These are phyloP conservation scores for Blakeslea trispora DNA, from an alignment of 371 early-diverging fungal species.

Conservation along the genomic window DNA sequence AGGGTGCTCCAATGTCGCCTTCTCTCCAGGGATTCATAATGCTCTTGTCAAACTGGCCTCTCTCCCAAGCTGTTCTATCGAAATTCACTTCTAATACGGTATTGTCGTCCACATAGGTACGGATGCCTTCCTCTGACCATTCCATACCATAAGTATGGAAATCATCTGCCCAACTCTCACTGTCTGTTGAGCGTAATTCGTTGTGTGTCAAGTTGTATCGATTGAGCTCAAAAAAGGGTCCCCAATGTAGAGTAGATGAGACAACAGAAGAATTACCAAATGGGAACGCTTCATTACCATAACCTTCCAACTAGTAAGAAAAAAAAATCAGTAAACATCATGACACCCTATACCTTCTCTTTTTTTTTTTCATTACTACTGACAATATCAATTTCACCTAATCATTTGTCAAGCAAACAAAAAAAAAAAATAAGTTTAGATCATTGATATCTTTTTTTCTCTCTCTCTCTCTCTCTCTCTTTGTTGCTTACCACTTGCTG, in stretches of 20 bases:
- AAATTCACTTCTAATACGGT: conserved; percentile 61
- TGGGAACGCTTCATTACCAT: conserved; percentile 56
- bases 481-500: conserved; percentile 70
- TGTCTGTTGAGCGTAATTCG: conserved; percentile 19
- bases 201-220: conserved; percentile 44
- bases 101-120: conserved; percentile 62
- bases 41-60: conserved; percentile 48
- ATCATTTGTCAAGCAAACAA: background rate
- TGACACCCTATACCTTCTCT: too few species aligned
- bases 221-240: conserved; percentile 50
- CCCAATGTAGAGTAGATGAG: conserved; percentile 66
- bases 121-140: conserved; percentile 62
- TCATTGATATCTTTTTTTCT: background rate
- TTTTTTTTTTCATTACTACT: conserved; percentile 1
- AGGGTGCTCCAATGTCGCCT: conserved; percentile 58
- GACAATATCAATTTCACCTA: conserved; percentile 57
- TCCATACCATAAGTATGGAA: conserved; percentile 58
- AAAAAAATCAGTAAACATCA: background rate
- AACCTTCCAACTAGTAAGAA: conserved; percentile 50
- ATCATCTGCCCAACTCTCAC: conserved; percentile 41
- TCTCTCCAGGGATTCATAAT: conserved; percentile 58
- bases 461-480: conserved; percentile 26
- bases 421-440: background rate
- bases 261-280: conserved; percentile 50
- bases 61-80: conserved; percentile 46